Percentiles rank a stretch among this genome's conserved stretches.
phyloP scores from a whole-genome alignment of 108 stramenopile species.

The Conticribra guillardii region DNA sequence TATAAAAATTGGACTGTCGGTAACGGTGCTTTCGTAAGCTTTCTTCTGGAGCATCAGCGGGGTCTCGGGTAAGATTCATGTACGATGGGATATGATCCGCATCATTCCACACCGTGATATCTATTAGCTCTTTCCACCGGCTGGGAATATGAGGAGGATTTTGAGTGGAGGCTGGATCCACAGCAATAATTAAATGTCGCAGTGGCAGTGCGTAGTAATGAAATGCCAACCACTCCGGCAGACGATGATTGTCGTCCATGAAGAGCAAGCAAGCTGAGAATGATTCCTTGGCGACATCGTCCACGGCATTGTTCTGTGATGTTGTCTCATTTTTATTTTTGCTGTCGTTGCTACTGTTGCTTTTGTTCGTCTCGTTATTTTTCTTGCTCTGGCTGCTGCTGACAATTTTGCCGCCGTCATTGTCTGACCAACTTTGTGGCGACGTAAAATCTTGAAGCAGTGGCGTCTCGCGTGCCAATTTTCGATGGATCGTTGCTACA shows the following conservation, averaged over 20 bases:
- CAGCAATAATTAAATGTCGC: conserved; percentile 43
- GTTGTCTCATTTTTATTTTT: too few species aligned
- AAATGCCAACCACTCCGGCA: conserved; percentile 67
- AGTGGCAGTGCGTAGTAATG: conserved; percentile 59
- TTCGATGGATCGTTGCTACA: too few species aligned
- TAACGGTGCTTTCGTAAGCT: background rate
- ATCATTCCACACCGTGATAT: conserved; percentile 50
- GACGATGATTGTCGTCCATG: conserved; percentile 67
- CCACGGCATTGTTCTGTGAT: too few species aligned
- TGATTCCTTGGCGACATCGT: too few species aligned
- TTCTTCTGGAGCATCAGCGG: background rate
- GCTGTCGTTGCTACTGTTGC: too few species aligned
- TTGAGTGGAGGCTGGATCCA: conserved; percentile 48
- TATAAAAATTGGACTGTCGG: background rate
- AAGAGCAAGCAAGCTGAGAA: conserved; percentile 62
- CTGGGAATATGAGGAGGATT: conserved; percentile 44
- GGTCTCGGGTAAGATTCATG: background rate
- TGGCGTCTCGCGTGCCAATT: too few species aligned
- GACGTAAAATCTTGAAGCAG: too few species aligned
- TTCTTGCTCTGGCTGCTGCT: too few species aligned
- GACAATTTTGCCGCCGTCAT: too few species aligned
- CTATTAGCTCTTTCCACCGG: conserved; percentile 32
- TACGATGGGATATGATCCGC: conserved; percentile 7
- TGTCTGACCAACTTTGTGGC: too few species aligned
- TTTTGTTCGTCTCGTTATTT: too few species aligned